Conservation (phyloP, 2,329 filamentous ascomycete genomes). For the Gnomoniopsis smithogilvyi region DNA sequence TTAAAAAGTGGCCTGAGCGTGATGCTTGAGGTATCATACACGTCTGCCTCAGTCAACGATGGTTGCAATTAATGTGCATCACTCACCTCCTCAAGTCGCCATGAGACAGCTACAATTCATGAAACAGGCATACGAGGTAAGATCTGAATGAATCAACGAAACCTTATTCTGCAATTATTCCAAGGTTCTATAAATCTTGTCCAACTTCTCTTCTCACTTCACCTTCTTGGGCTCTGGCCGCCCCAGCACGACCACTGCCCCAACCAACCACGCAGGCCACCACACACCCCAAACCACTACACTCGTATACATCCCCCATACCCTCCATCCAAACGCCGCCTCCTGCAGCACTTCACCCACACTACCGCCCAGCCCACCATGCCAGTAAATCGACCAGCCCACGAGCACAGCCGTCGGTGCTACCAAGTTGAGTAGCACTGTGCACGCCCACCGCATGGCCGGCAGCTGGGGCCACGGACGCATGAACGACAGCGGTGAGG, state of each 20-base stretch:
- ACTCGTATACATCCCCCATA: conserved; percentile 86
- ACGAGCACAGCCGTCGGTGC: conserved; percentile 59
- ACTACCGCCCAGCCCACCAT: conserved; percentile 22
- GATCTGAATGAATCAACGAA: too few species aligned
- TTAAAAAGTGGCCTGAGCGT: too few species aligned
- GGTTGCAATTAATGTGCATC: too few species aligned
- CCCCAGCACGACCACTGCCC: conserved; percentile 52
- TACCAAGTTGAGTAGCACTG: conserved; percentile 54
- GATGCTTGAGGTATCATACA: too few species aligned
- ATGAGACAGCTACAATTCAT: not conserved
- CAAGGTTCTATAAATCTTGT: not conserved
- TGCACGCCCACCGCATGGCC: conserved; percentile 38
- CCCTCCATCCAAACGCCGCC: conserved; percentile 83
- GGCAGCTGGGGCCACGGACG: conserved; percentile 41
- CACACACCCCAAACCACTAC: conserved; percentile 92
- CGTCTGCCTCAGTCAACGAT: too few species aligned
- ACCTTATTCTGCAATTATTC: not conserved
- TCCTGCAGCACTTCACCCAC: conserved; percentile 62
- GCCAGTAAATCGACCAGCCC: conserved; percentile 39
- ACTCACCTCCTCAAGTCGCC: too few species aligned
- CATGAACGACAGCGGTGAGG: conserved; percentile 76
- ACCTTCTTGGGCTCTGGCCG: conserved; percentile 20
- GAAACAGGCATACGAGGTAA: not conserved
- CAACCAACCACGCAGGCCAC: conserved; percentile 88
- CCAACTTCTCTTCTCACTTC: not conserved